These are phyloP conservation scores for Periconia digitata DNA, from an alignment of 2,329 filamentous ascomycete genomes.

Conservation along the genomic window DNA sequence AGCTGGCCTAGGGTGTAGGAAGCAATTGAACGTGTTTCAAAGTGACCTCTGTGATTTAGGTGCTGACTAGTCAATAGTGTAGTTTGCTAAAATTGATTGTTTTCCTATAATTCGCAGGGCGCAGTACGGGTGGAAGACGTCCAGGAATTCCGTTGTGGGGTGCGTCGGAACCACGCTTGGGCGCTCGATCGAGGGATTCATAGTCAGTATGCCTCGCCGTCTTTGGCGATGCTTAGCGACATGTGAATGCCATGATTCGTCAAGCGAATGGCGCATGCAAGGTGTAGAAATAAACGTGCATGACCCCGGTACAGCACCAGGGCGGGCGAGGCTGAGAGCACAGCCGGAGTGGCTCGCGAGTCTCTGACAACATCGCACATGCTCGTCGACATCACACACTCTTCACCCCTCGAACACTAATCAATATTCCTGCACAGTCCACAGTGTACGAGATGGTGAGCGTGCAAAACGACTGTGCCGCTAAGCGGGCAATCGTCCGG, in stretches of 20 bases:
- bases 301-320: too few relatives aligned
- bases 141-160: not conserved
- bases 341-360: slow-evolving; percentile 19
- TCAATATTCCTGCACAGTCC: too few relatives aligned
- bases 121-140: not conserved
- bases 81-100: not conserved
- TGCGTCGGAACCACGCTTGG: too few relatives aligned
- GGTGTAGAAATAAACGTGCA: slow-evolving; percentile 13
- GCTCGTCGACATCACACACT: not conserved
- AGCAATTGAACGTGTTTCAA: not conserved
- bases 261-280: slow-evolving; percentile 33
- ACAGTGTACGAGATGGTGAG: too few relatives aligned
- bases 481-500: slow-evolving; percentile 34
- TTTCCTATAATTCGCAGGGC: not conserved
- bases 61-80: not conserved
- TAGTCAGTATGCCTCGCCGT: slow-evolving; percentile 26
- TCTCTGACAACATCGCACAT: not conserved
- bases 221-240: not conserved
- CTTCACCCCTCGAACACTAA: slow-evolving; percentile 13
- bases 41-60: not conserved
- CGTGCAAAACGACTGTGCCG: slow-evolving; percentile 29
- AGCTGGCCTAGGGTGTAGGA: not conserved
- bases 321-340: slow-evolving; percentile 22
- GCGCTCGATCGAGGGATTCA: too few relatives aligned
- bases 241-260: slow-evolving; percentile 5